phyloP scores from a whole-genome alignment of 352 stramenopile species.

The Phytophthora lateralis region DNA sequence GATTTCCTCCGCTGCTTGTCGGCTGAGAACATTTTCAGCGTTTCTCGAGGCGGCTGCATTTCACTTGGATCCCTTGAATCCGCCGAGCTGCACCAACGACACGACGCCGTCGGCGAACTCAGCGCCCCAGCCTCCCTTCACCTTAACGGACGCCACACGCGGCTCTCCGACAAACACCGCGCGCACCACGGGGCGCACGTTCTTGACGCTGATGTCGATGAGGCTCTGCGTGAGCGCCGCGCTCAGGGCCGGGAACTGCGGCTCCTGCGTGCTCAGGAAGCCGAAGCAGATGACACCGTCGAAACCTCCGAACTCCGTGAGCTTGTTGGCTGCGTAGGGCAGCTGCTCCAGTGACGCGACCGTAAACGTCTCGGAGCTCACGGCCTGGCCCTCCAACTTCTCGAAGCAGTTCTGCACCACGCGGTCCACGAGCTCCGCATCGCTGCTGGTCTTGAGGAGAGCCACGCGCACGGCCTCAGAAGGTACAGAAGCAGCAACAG shows the following conservation, averaged over 20 bases:
- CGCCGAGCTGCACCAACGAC: conserved; percentile 64
- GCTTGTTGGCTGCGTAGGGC: conserved; percentile 86
- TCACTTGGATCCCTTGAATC: conserved; percentile 55
- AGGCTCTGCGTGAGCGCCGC: conserved; percentile 71
- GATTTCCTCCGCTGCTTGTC: background rate
- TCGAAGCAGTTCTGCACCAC: conserved; percentile 73
- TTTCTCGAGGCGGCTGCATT: background rate
- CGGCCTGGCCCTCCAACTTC: conserved; percentile 34
- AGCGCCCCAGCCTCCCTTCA: conserved; percentile 71
- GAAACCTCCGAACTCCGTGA: conserved; percentile 72
- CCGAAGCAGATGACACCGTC: conserved; percentile 81
- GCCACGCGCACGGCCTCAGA: conserved; percentile 51
- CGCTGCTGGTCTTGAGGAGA: conserved; percentile 76
- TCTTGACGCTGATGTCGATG: conserved; percentile 86
- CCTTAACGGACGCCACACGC: conserved; percentile 76
- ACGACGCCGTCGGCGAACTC: conserved; percentile 74
- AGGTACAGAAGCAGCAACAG: conserved; percentile 9
- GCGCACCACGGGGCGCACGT: conserved; percentile 77
- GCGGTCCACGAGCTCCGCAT: conserved; percentile 74
- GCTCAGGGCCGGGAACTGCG: conserved; percentile 64
- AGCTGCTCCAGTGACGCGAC: conserved; percentile 81
- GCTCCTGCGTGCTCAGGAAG: conserved; percentile 75
- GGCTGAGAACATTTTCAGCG: too few relatives aligned
- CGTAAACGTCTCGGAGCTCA: conserved; percentile 69
- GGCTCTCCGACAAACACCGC: conserved; percentile 81